A percentile compares a stretch with the other conserved stretches of the same genome.
phyloP scores from a whole-genome alignment of 2,329 filamentous ascomycete genomes.

The Paradendryphiella salina region DNA sequence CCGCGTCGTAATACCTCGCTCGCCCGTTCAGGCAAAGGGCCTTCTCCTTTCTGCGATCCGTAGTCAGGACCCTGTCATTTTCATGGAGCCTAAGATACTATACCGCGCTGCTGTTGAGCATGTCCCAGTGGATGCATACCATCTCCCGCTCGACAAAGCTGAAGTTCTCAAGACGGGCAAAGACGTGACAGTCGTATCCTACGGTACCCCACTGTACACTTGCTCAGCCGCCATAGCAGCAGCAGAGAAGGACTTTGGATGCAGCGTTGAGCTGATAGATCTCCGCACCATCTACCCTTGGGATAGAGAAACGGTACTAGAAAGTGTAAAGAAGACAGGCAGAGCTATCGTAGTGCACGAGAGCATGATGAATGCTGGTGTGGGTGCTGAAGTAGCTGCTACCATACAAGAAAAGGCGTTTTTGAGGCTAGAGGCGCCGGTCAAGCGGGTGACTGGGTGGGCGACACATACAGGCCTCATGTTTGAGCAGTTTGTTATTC shows the following conservation, averaged over 20 bases:
- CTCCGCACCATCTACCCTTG: conserved; percentile 87
- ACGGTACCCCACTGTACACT: conserved; percentile 85
- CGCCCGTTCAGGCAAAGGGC: conserved; percentile 85
- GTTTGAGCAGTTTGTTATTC: conserved; percentile 73
- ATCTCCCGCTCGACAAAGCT: conserved; percentile 82
- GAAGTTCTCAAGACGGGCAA: conserved; percentile 80
- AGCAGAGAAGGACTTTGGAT: conserved; percentile 73
- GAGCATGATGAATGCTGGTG: conserved; percentile 85
- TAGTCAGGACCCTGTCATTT: conserved; percentile 83
- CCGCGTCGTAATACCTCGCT: conserved; percentile 82
- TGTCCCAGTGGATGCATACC: conserved; percentile 78
- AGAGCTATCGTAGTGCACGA: conserved; percentile 88
- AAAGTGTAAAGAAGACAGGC: conserved; percentile 85
- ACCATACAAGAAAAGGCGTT: conserved; percentile 89
- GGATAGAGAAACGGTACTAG: conserved; percentile 79
- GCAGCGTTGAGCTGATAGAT: conserved; percentile 83
- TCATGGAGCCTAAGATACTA: conserved; percentile 92
- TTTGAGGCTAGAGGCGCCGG: conserved; percentile 78
- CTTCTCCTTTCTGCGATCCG: conserved; percentile 74
- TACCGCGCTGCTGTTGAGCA: conserved; percentile 92
- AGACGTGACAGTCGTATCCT: conserved; percentile 82
- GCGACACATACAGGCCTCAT: conserved; percentile 78
- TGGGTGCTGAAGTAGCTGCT: conserved; percentile 86
- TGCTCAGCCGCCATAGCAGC: conserved; percentile 76
- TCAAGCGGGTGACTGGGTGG: conserved; percentile 86